Conservation (phyloP, 331 rosid genomes). For the Cydonia oblonga region DNA sequence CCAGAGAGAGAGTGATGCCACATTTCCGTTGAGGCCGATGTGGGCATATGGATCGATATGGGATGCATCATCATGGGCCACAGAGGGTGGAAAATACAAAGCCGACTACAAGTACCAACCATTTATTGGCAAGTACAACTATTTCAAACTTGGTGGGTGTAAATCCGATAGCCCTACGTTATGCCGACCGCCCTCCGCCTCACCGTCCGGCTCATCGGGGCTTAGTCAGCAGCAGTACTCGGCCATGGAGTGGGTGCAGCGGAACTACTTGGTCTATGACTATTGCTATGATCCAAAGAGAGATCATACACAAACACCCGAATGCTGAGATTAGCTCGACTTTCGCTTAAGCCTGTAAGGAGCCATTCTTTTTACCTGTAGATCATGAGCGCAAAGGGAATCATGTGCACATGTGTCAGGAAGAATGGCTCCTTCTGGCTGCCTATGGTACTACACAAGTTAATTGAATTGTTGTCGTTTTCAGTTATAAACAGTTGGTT, state of each 20-base stretch:
- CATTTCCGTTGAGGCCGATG: slow-evolving; percentile 75
- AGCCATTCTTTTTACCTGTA: neutral
- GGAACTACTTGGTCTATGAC: slow-evolving; percentile 56
- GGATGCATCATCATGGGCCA: slow-evolving; percentile 97
- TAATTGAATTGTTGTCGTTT: neutral
- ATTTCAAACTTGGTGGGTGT: slow-evolving; percentile 58
- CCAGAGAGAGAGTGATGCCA: slow-evolving; percentile 55
- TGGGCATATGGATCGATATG: slow-evolving; percentile 80
- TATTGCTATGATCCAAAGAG: slow-evolving; percentile 71
- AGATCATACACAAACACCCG: slow-evolving; percentile 70
- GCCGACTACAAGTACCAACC: slow-evolving; percentile 73
- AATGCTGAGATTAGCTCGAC: slow-evolving; percentile 35
- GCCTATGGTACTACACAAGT: neutral
- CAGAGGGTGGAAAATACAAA: slow-evolving; percentile 79
- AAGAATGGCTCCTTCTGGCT: neutral
- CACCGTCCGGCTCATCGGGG: slow-evolving; percentile 24
- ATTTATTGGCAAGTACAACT: slow-evolving; percentile 50
- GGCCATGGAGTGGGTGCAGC: slow-evolving; percentile 73
- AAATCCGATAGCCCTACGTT: slow-evolving; percentile 14
- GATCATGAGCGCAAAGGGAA: neutral
- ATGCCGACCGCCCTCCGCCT: slow-evolving; percentile 38
- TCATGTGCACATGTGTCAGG: neutral
- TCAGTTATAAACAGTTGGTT: neutral
- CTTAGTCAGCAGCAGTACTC: slow-evolving; percentile 40
- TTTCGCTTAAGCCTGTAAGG: no score